Evolutionary conservation across 2,329 filamentous ascomycete genomes (phyloP).

Genomic region (Colletotrichum theobromicola): DNA sequence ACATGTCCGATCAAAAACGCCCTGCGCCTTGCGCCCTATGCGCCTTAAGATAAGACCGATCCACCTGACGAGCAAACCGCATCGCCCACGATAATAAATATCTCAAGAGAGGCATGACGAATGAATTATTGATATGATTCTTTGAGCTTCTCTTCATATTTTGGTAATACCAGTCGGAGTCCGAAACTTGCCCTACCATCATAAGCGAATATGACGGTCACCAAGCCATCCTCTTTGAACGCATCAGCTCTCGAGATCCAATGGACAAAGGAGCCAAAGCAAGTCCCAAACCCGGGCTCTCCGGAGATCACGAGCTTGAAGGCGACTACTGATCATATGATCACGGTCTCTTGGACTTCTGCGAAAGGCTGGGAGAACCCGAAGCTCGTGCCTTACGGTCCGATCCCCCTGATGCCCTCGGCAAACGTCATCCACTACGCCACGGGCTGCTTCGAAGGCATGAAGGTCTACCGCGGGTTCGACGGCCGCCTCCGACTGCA

Average conservation of each 20-base stretch:
- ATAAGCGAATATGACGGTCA: not conserved
- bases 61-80: not conserved
- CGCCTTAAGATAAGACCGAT: not conserved
- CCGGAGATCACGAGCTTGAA: not conserved
- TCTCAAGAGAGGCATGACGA: not conserved
- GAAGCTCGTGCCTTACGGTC: constrained; percentile 68
- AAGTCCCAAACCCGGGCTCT: not conserved
- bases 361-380: constrained; percentile 68
- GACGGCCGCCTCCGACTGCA: constrained; percentile 70
- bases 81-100: not conserved
- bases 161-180: not conserved
- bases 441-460: constrained; percentile 77
- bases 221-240: not conserved
- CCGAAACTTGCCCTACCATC: too few relatives aligned
- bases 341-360: constrained; percentile 67
- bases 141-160: not conserved
- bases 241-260: not conserved
- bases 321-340: constrained; percentile 64
- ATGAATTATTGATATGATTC: not conserved
- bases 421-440: constrained; percentile 76
- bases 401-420: constrained; percentile 70
- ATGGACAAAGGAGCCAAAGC: not conserved
- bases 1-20: not conserved
- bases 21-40: not conserved
- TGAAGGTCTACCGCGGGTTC: constrained; percentile 72